Percentiles rank a stretch among this genome's conserved stretches.
phyloP scores from a whole-genome alignment of 805 yeast species.

The Cyberlindnera galapagoensis region DNA sequence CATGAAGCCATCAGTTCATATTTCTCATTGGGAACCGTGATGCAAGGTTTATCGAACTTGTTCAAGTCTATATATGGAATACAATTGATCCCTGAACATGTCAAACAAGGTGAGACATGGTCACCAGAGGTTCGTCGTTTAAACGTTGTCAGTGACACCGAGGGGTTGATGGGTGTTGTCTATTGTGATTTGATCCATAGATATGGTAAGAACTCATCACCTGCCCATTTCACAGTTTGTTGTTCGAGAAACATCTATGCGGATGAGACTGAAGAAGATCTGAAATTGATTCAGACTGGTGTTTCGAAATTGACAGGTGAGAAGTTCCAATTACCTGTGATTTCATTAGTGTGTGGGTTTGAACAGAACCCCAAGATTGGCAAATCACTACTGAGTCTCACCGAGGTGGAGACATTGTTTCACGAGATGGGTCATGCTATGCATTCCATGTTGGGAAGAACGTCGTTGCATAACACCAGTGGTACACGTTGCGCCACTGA shows the following conservation, averaged over 20 bases:
- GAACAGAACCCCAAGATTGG: slow-evolving; percentile 32
- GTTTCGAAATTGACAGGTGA: slow-evolving; percentile 32
- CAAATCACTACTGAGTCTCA: slow-evolving; percentile 56
- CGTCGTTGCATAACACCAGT: slow-evolving; percentile 81
- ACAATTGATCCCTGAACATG: slow-evolving; percentile 57
- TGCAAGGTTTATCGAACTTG: slow-evolving; percentile 72
- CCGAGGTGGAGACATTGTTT: slow-evolving; percentile 88
- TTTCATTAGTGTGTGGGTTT: slow-evolving; percentile 85
- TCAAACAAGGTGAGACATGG: slow-evolving; percentile 80
- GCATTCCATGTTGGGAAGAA: slow-evolving; percentile 94
- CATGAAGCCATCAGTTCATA: slow-evolving; percentile 53
- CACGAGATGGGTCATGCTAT: slow-evolving; percentile 99
- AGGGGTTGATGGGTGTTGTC: slow-evolving; percentile 68
- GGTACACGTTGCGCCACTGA: slow-evolving; percentile 96
- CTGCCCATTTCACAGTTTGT: slow-evolving; percentile 94
- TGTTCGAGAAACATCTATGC: slow-evolving; percentile 79
- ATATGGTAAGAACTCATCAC: slow-evolving; percentile 67
- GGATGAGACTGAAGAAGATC: slow-evolving; percentile 38
- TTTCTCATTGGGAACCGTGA: slow-evolving; percentile 80
- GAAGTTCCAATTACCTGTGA: slow-evolving; percentile 77
- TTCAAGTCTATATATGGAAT: slow-evolving; percentile 74
- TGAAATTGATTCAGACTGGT: slow-evolving; percentile 29
- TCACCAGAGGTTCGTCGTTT: slow-evolving; percentile 76
- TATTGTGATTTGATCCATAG: slow-evolving; percentile 86
- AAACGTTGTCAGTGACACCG: slow-evolving; percentile 59